Conservation (phyloP, 1,284 basidiomycete genomes). For the Malassezia caprae region DNA sequence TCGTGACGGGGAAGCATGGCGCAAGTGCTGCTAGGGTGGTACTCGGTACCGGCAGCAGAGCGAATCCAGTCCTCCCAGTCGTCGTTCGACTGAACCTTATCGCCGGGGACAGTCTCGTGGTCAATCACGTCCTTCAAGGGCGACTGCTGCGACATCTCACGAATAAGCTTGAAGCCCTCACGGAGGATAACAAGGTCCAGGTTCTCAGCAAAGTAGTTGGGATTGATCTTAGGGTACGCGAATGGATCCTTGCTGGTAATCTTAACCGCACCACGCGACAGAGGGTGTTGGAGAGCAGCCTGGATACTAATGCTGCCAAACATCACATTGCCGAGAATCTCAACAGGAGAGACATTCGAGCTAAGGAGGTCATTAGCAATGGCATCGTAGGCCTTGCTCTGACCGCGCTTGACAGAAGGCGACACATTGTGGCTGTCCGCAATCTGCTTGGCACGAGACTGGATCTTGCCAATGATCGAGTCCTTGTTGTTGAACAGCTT, state of each 20-base stretch:
- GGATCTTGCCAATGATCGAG: conserved; percentile 17
- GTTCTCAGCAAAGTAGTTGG: conserved; percentile 29
- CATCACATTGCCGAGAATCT: conserved; percentile 33
- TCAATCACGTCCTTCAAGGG: conserved; percentile 19
- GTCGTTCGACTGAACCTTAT: conserved; percentile 17
- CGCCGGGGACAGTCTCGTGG: conserved; percentile 21
- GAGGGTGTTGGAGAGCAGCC: conserved; percentile 34
- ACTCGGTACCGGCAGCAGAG: conserved; percentile 24
- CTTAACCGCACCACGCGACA: conserved; percentile 36
- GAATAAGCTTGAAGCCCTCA: conserved; percentile 28
- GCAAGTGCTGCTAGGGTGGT: conserved; percentile 55
- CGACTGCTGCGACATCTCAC: conserved; percentile 22
- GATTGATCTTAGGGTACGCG: conserved; percentile 29
- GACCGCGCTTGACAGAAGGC: conserved; percentile 19
- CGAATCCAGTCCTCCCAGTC: conserved; percentile 29
- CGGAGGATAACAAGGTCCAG: conserved; percentile 31
- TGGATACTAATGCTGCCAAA: conserved; percentile 27
- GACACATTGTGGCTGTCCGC: conserved; percentile 22
- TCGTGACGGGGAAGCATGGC: conserved; percentile 58
- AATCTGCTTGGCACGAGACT: conserved; percentile 18
- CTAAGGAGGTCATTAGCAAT: conserved; percentile 20
- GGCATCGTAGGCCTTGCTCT: conserved; percentile 16
- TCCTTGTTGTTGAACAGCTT: conserved; percentile 23
- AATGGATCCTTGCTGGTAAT: conserved; percentile 28
- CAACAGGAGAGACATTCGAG: conserved; percentile 23